Evolutionary conservation across 768 basidiomycete genomes (phyloP).

Genomic region (Russula vinacea): DNA sequence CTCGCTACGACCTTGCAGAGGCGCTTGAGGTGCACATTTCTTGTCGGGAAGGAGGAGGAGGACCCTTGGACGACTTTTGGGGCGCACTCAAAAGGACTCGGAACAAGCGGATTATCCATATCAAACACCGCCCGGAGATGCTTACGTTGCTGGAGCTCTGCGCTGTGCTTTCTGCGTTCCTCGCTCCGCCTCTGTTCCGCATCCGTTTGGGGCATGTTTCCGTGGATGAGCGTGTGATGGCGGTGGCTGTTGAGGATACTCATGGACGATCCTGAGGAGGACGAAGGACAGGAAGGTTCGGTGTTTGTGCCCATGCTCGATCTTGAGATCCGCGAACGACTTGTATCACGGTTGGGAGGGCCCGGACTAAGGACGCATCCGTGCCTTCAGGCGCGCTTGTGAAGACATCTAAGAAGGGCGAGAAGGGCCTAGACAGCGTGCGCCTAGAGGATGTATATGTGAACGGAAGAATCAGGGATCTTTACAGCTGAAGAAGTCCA

Average conservation of each 20-base stretch:
- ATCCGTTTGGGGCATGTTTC: slow-evolving; percentile 61
- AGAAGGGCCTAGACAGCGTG: slow-evolving; percentile 34
- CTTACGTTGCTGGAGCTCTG: slow-evolving; percentile 53
- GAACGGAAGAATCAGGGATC: slow-evolving; percentile 37
- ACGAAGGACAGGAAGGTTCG: slow-evolving; percentile 39
- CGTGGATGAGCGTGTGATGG: slow-evolving; percentile 81
- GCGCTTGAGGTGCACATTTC: slow-evolving; percentile 46
- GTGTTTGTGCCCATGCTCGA: slow-evolving; percentile 50
- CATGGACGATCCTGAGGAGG: slow-evolving; percentile 36
- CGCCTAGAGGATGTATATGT: slow-evolving; percentile 34
- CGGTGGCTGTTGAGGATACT: slow-evolving; percentile 65
- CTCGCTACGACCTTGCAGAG: slow-evolving; percentile 64
- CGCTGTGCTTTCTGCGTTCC: slow-evolving; percentile 39
- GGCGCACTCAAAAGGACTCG: slow-evolving; percentile 42
- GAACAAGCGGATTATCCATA: slow-evolving; percentile 63
- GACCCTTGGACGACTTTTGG: slow-evolving; percentile 47
- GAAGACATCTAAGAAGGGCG: slow-evolving; percentile 47
- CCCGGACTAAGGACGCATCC: slow-evolving; percentile 49
- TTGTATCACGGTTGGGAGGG: slow-evolving; percentile 94
- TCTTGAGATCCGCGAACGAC: slow-evolving; percentile 43
- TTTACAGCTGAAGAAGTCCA: slow-evolving; percentile 7
- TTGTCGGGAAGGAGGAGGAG: slow-evolving; percentile 33
- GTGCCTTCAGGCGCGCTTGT: slow-evolving; percentile 61
- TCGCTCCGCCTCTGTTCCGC: slow-evolving; percentile 53
- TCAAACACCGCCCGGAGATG: slow-evolving; percentile 41